phyloP scores from a whole-genome alignment of 2,329 filamentous ascomycete genomes.

The Aspergillus proliferans region DNA sequence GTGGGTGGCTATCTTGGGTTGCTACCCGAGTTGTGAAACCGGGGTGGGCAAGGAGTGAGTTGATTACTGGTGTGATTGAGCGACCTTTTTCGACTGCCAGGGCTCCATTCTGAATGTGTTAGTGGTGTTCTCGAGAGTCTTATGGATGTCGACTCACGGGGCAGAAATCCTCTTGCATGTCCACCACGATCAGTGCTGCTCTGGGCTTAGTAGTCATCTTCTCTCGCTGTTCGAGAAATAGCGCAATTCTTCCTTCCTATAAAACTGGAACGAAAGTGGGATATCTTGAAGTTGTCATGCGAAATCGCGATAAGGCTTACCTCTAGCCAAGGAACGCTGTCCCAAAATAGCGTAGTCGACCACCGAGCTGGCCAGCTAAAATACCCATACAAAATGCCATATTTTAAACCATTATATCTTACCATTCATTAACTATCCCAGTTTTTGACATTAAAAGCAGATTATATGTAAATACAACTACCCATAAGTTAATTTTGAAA shows the following conservation, averaged over 20 bases:
- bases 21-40: constrained; percentile 67
- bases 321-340: too few species aligned
- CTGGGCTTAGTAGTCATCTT: neutral
- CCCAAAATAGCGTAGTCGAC: too few species aligned
- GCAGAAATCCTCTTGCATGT: constrained; percentile 93
- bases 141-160: constrained; percentile 53
- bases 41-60: constrained; percentile 63
- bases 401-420: too few species aligned
- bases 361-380: too few species aligned
- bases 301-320: too few species aligned
- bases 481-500: too few species aligned
- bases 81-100: constrained; percentile 73
- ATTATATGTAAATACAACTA: too few species aligned
- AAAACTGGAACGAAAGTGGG: too few species aligned
- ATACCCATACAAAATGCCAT: too few species aligned
- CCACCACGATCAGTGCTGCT: constrained; percentile 64
- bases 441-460: too few species aligned
- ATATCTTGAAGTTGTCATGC: neutral
- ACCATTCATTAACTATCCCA: too few species aligned
- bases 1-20: constrained; percentile 89
- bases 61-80: constrained; percentile 63
- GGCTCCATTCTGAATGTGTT: constrained; percentile 60
- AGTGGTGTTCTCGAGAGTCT: constrained; percentile 2
- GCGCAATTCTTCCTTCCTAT: too few species aligned
- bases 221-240: neutral